Evolutionary conservation across 106 monocot genomes (phyloP), one percentile per base, ranked within the genome.

Genomic region (Dendrobium catenatum): DNA sequence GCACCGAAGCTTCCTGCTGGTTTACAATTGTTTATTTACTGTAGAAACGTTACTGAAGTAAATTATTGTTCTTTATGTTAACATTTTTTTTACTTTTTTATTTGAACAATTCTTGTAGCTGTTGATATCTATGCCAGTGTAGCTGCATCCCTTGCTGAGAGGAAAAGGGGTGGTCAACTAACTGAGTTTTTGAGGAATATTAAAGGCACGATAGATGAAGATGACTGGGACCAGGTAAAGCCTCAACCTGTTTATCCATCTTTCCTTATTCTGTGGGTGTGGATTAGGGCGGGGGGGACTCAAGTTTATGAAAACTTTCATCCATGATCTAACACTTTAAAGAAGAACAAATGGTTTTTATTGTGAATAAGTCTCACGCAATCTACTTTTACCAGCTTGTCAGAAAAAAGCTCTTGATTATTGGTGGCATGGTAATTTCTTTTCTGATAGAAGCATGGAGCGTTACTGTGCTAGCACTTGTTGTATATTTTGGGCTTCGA

Each of bases 161-260:
- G 89, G 79, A 98, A 98, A 82, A 90, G 85, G 78, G 91, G 92
- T 56, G 76, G 88, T 78, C 92, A 89, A 47, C 80, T 98, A 68
- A 98, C 95, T 66, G 92, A 89, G 80, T 93, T 98, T 56, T 84
- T 95, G 73, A 86, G 77, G 88, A 98, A 93, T 81, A 91, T 98
- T 54, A 95, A 84, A 86, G 87, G 93, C 54, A 95, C 87, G 27
- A 91, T 91, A 79, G 88, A 86, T 42, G 86, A 82, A 80, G 95
- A 98, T 77, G 98, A 98, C 37, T 95, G 90, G 98, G 98, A 98
- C 59, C 93, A 98, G 94, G 98, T 98, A 85, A 79, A 77, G 24
- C 22, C 8, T 70, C 74, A 44, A 20, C 7, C 43, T 6, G 17
- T 20, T 10, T 20, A 74, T 20, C 20, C 74, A 43, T 74, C 42